These are phyloP conservation scores for Trametes maxima DNA, from an alignment of 768 basidiomycete genomes.

Conservation along the genomic window DNA sequence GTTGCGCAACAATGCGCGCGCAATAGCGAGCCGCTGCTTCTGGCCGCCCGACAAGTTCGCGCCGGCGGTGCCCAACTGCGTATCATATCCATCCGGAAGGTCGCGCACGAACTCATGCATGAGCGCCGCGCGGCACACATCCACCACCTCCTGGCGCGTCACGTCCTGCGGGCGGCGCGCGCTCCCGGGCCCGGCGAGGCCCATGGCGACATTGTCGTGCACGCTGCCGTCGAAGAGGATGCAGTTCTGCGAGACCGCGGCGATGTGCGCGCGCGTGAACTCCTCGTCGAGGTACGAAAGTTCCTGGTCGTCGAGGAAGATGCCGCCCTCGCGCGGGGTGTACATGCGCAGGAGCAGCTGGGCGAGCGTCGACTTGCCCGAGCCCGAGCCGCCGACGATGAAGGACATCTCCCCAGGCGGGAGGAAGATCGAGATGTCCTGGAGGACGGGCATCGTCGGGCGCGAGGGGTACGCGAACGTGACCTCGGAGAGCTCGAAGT, in stretches of 20 bases:
- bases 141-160: constrained; percentile 68
- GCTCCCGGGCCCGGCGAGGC: constrained; percentile 51
- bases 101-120: constrained; percentile 85
- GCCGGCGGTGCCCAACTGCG: constrained; percentile 72
- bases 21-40: constrained; percentile 87
- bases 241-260: constrained; percentile 76
- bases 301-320: constrained; percentile 83
- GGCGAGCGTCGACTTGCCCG: constrained; percentile 74
- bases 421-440: constrained; percentile 64
- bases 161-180: constrained; percentile 50
- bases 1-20: constrained; percentile 81
- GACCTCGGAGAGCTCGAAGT: constrained; percentile 61
- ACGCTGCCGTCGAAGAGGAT: constrained; percentile 81
- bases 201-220: constrained; percentile 87
- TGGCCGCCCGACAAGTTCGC: constrained; percentile 89
- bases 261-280: constrained; percentile 72
- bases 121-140: constrained; percentile 82
- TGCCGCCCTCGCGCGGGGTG: constrained; percentile 58
- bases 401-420: constrained; percentile 76
- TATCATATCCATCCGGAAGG: constrained; percentile 89
- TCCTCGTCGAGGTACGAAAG: constrained; percentile 69
- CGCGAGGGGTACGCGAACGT: constrained; percentile 77
- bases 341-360: constrained; percentile 76
- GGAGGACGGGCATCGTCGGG: constrained; percentile 59
- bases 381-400: constrained; percentile 78